These are phyloP conservation scores for Tetracladium marchalianum DNA, from an alignment of 495 filamentous ascomycete species.

Conservation along the genomic window DNA sequence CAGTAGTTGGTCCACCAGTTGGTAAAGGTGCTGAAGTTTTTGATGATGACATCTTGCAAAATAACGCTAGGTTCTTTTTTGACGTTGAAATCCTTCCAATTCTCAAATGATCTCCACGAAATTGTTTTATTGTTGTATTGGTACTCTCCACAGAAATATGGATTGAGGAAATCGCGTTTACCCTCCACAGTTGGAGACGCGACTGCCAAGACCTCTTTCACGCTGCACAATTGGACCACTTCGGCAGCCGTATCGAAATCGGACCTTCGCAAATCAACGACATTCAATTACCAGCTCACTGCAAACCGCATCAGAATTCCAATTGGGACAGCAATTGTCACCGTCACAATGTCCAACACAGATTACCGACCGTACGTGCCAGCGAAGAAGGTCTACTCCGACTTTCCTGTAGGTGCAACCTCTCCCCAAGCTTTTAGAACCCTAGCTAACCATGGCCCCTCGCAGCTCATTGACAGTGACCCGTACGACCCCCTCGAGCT, in stretches of 20 bases:
- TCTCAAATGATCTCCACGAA: no score
- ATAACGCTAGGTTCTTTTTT: neutral
- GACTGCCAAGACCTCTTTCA: neutral
- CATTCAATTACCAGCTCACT: constrained; percentile 1
- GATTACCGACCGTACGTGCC: constrained; percentile 54
- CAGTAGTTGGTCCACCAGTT: constrained; percentile 13
- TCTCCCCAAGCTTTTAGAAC: neutral
- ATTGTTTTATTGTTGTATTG: no score
- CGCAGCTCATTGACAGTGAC: constrained; percentile 92
- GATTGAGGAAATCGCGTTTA: constrained; percentile 3
- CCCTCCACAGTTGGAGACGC: constrained; percentile 4
- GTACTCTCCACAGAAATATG: no score
- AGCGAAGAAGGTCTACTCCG: constrained; percentile 61
- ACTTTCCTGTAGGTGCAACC: constrained; percentile 61
- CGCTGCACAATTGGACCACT: neutral
- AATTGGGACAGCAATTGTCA: constrained; percentile 23
- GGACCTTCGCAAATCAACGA: constrained; percentile 1
- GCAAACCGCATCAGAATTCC: constrained; percentile 3
- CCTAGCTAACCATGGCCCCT: constrained; percentile 15
- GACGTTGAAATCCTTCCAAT: neutral
- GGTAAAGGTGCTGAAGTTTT: constrained; percentile 1
- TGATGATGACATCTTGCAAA: constrained; percentile 11
- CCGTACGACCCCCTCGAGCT: constrained; percentile 52
- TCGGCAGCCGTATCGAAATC: constrained; percentile 5
- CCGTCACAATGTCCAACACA: constrained; percentile 47